Conservation (phyloP, 2,329 filamentous ascomycete species). For the Paecilomyces sp. region DNA sequence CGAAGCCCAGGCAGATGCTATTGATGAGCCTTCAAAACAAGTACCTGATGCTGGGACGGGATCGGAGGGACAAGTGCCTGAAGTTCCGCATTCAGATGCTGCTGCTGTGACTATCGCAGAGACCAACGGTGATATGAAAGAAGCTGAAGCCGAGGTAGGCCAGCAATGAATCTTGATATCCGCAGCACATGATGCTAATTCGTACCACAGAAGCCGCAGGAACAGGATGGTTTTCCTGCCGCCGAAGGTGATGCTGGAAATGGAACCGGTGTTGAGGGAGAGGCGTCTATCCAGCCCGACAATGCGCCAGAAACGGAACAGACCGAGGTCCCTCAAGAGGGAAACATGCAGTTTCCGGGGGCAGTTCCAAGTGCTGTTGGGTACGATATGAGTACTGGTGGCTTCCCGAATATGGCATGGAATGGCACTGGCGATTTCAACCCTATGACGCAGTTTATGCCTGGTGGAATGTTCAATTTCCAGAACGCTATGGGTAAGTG, state of each 20-base stretch:
- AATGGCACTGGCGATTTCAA: conserved; percentile 59
- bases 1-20: conserved; percentile 7
- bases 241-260: conserved; percentile 6
- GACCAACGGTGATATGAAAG: conserved; percentile 1
- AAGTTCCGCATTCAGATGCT: not conserved
- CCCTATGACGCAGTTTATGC: conserved; percentile 62
- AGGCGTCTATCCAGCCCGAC: conserved; percentile 9
- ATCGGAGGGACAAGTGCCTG: conserved; percentile 8
- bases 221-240: conserved; percentile 3
- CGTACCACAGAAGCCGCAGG: conserved; percentile 8
- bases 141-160: conserved; percentile 11
- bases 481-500: conserved; percentile 84
- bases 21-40: conserved; percentile 4
- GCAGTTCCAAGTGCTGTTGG: conserved; percentile 23
- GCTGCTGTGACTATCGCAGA: conserved; percentile 4
- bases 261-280: conserved; percentile 4
- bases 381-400: conserved; percentile 40
- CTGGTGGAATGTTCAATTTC: conserved; percentile 49
- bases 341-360: conserved; percentile 4
- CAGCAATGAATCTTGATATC: not conserved
- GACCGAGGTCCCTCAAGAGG: conserved; percentile 10
- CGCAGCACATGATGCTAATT: not conserved
- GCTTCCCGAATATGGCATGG: conserved; percentile 55
- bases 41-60: conserved; percentile 6
- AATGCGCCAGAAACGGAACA: conserved; percentile 5